Base-by-base conservation (phyloP, 768 basidiomycete species). In the Mycena pura region DNA sequence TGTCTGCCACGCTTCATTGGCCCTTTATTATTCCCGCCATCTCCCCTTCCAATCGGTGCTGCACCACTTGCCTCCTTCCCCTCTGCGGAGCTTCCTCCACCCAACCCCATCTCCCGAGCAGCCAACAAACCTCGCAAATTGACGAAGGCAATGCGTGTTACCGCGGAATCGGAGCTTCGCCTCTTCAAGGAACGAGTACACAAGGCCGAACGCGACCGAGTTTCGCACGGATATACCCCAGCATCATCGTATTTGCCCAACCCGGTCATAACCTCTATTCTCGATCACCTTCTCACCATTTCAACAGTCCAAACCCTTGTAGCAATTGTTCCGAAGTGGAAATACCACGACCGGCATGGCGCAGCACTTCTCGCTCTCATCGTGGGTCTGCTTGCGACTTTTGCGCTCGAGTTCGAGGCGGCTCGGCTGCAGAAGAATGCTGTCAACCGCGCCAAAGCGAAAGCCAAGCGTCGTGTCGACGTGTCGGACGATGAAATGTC, bases 381-480 rank as follows among this genome's bases (percentile, higher is more conserved):
- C 43, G 2, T 14, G 1, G 7, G 15, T 3, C 36, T 44, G 4
- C 59, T 53, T 15, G 31, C 9, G 1, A 27, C 6, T 3, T 52
- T 60, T 29, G 36, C 21, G 15, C 17, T 7, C 1, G 19, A 44
- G 10, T 54, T 52, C 14, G 50, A 60, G n/a, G 31, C 21, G 3
- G 52, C 24, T 17, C 59, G 59, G 19, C 50, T 60, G 24, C 21
- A 44, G 39, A 28, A 25, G 17, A 60, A 53, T 25, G 38, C 38
- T 15, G 27, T 13, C 28, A 44, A 5, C 24, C 5, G 15, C 21
- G 22, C n/a, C 43, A 13, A 14, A n/a, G n/a, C 50, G 15, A 22
- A 24, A 15, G 27, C 32, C 9, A 47, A 47, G 19, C 46, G 46
- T 19, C 24, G 24, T 8, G 46, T 9, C 10, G 46, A 47, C 14